Conservation (phyloP, 164 flowering plant species). For the Cinnamomum micranthum region DNA sequence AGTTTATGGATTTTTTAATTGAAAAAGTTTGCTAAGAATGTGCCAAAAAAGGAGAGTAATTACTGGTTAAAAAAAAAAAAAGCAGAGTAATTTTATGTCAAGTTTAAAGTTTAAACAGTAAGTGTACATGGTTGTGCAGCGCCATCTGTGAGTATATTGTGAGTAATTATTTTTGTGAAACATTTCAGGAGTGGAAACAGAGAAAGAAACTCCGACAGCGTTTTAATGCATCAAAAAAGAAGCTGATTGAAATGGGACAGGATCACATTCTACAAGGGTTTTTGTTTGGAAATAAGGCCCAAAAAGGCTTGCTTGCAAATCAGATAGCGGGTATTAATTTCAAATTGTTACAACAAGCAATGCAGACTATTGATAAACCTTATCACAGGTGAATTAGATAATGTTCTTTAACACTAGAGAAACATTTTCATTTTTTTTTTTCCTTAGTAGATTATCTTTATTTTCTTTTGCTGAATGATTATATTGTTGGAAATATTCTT, state of each 20-base stretch:
- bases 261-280: conserved; percentile 80
- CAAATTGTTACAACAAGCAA: conserved; percentile 61
- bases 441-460: no score
- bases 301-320: conserved; percentile 60
- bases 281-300: conserved; percentile 63
- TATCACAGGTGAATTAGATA: conserved; percentile 42
- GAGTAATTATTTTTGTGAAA: conserved; percentile 10
- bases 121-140: background rate
- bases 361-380: conserved; percentile 39
- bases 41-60: background rate
- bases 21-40: background rate
- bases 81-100: background rate
- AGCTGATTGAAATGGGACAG: conserved; percentile 73
- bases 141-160: background rate
- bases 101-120: background rate
- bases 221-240: conserved; percentile 74
- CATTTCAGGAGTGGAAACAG: conserved; percentile 83
- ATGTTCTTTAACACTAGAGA: background rate
- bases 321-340: conserved; percentile 65
- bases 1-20: background rate
- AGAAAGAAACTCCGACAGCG: conserved; percentile 64
- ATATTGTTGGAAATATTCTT: no score
- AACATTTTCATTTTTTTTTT: no score
- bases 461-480: no score
- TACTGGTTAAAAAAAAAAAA: no score